Conservation (phyloP, 176 grass and related monocot genomes). For the Triticum turgidum region DNA sequence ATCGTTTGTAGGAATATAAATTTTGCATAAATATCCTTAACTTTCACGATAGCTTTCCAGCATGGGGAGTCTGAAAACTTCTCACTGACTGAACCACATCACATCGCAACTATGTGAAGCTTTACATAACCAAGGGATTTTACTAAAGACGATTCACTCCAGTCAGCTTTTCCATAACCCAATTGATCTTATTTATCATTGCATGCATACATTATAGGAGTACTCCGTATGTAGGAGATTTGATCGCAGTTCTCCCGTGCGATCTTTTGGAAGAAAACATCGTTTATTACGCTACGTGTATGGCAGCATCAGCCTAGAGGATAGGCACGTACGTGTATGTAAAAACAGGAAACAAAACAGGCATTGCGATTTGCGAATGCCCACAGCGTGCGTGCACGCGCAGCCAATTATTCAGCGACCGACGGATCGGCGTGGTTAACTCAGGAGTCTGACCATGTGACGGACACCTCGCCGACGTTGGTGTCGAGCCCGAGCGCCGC, state of each 20-base stretch:
- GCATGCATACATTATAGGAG: background rate
- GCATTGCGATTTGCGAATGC: background rate
- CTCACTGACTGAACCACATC: too few relatives aligned
- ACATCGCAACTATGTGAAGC: too few relatives aligned
- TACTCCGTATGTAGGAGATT: background rate
- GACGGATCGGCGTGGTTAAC: too few relatives aligned
- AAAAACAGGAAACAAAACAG: background rate
- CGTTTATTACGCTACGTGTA: background rate
- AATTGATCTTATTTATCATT: background rate
- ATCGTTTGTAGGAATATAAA: too few relatives aligned
- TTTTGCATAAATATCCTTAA: too few relatives aligned
- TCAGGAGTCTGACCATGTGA: constrained; percentile 46
- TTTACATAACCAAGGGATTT: too few relatives aligned
- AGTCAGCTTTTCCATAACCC: background rate
- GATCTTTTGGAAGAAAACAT: background rate
- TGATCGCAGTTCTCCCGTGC: background rate
- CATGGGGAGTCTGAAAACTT: too few relatives aligned
- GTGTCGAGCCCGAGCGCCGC: constrained; percentile 44
- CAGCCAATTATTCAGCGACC: background rate
- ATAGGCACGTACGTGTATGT: background rate
- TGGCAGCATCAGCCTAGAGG: background rate
- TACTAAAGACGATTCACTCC: too few relatives aligned
- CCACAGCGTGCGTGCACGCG: background rate
- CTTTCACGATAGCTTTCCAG: too few relatives aligned
- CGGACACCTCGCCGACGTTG: constrained; percentile 11